Evolutionary conservation across 2,329 filamentous ascomycete species (phyloP).

Genomic region (Sarocladium oryzae): DNA sequence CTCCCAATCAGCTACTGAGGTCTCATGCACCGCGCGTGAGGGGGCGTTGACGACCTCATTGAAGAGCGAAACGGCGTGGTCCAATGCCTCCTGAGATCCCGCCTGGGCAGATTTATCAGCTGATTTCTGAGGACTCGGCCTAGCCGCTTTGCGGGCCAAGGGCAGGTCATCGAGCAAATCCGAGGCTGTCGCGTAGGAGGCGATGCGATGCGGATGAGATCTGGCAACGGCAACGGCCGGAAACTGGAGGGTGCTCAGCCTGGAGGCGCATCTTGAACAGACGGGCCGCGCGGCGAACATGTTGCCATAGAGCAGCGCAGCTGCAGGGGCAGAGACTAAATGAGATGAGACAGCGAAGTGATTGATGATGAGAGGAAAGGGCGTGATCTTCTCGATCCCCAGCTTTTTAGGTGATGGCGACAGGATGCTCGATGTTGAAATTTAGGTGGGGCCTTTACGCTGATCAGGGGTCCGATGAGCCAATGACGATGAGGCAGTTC

Average conservation of each 20-base stretch:
- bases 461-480: neutral
- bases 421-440: slow-evolving; percentile 1
- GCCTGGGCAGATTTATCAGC: neutral
- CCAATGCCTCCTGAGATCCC: slow-evolving; percentile 17
- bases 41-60: slow-evolving; percentile 26
- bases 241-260: slow-evolving; percentile 6
- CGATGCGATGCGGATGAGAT: slow-evolving; percentile 4
- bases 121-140: neutral
- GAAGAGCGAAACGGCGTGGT: slow-evolving; percentile 19
- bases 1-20: slow-evolving; percentile 20
- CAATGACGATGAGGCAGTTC: neutral
- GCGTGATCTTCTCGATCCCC: neutral
- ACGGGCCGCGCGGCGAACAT: slow-evolving; percentile 29
- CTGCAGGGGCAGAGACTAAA: neutral
- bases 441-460: neutral
- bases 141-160: neutral
- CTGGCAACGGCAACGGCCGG: neutral
- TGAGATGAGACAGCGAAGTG: neutral
- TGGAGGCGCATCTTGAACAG: slow-evolving; percentile 29
- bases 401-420: no score
- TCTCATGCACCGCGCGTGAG: neutral
- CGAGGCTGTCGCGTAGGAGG: neutral
- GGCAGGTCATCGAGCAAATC: neutral
- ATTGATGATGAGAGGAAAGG: neutral
- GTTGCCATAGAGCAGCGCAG: slow-evolving; percentile 10